Base-by-base conservation (phyloP, 1,139 yeast species). In the Blastobotrys persicus region DNA sequence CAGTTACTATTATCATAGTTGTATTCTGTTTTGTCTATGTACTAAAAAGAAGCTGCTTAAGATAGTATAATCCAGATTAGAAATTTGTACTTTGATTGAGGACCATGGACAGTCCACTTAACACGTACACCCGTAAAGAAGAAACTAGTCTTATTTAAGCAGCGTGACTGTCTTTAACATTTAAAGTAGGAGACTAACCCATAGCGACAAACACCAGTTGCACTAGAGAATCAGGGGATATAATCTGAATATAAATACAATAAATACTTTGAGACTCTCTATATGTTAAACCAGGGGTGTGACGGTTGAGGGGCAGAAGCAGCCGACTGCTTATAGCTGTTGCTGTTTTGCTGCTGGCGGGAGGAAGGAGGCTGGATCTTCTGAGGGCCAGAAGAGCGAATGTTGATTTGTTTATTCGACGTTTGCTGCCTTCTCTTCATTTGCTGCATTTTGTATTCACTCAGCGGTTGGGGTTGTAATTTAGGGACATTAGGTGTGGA, bases 401-500 rank as follows among this genome's bases (percentile, higher is more conserved):
- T 37, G 41, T 37, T 37, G 14, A 37, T 37, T 13, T 37, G 41
- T 28, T 37, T 37, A 14, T 37, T 37, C 5, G 41, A 19, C 3
- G 13, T 35, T 3, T 42, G 28, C 41, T 40, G 37, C 14, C 41
- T 46, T 13, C 49, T 43, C 46, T 54, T 76, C 35, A 48, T 37
- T 18, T 48, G 49, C 48, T 53, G 56, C 48, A 51, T 38, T 31
- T 51, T 46, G 45, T 49, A 54, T 26, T 54, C 57, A 34, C 38
- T 54, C 26, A 52, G 37, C 26, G 57, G 49, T 47, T 55, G 57
- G 3, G 55, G 53, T 37, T 49, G 49, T 20, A 53, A 47, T 35
- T 49, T 41, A 11, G 44, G 46, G 19, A 38, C 54, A n/a, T 46
- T 45, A 6, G 49, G 43, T 2, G 44, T 31, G 5, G 52, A 13